These are phyloP conservation scores for Circinella umbellata DNA, from an alignment of 371 early-diverging fungal genomes.

Conservation along the genomic window DNA sequence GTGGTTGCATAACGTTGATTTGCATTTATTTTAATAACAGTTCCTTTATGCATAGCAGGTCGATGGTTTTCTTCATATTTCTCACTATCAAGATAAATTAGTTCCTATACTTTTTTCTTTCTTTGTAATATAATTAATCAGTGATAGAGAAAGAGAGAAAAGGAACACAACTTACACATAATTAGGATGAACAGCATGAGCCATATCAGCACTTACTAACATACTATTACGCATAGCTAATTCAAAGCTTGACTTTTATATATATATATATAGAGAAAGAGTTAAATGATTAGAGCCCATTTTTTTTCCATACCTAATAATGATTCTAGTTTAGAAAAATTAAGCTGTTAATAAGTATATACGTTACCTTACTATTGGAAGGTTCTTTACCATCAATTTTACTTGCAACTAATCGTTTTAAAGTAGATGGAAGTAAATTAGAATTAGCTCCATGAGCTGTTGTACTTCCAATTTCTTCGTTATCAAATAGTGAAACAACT, in stretches of 20 bases:
- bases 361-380: slow-evolving; percentile 1
- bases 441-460: slow-evolving; percentile 96
- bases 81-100: slow-evolving; percentile 36
- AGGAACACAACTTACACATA: slow-evolving; percentile 41
- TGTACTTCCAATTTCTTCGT: slow-evolving; percentile 97
- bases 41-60: slow-evolving; percentile 92
- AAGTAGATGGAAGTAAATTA: slow-evolving; percentile 76
- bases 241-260: slow-evolving; percentile 60
- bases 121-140: too few relatives aligned
- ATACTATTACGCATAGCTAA: slow-evolving; percentile 84
- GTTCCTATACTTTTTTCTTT: background rate
- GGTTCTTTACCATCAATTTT: slow-evolving; percentile 30
- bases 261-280: background rate
- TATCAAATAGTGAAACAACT: slow-evolving; percentile 92
- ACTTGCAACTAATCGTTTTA: slow-evolving; percentile 64
- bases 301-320: too few relatives aligned
- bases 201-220: slow-evolving; percentile 94
- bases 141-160: too few relatives aligned
- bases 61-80: slow-evolving; percentile 92
- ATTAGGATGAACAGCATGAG: slow-evolving; percentile 94
- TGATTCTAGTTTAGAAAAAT: too few relatives aligned
- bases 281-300: too few relatives aligned
- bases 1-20: slow-evolving; percentile 98
- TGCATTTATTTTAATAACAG: slow-evolving; percentile 95
- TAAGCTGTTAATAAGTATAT: background rate